phyloP scores from a whole-genome alignment of 495 filamentous ascomycete genomes.

The Peziza echinospora region DNA sequence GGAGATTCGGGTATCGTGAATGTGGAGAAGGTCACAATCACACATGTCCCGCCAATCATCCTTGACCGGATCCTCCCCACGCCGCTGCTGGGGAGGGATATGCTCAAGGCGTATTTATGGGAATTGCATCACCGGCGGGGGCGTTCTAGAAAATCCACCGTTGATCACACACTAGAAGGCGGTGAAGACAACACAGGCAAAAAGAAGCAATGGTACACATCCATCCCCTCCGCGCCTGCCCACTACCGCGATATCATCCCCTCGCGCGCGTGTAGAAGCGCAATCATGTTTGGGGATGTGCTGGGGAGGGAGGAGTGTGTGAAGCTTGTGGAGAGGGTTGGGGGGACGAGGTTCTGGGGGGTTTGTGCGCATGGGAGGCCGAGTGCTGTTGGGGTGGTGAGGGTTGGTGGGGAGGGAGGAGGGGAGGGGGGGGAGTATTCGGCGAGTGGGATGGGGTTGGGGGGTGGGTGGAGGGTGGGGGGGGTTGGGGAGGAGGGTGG shows the following conservation, averaged over 20 bases:
- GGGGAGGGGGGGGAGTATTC: not conserved
- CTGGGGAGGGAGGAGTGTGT: constrained; percentile 44
- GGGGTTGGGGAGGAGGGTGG: constrained; percentile 3
- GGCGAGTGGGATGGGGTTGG: not conserved
- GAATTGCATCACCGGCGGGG: constrained; percentile 26
- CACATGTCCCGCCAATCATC: not conserved
- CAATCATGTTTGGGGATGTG: constrained; percentile 92
- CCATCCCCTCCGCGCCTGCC: constrained; percentile 31
- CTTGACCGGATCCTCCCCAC: not conserved
- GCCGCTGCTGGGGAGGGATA: not conserved
- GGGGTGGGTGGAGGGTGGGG: not conserved
- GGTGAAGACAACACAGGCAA: constrained; percentile 1
- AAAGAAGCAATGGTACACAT: not conserved
- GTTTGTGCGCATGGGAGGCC: constrained; percentile 79
- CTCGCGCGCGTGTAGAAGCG: constrained; percentile 69
- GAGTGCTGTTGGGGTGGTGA: constrained; percentile 55
- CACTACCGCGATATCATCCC: constrained; percentile 72
- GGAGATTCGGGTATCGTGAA: too few species aligned
- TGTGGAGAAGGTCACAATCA: not conserved
- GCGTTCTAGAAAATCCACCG: not conserved
- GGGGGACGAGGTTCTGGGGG: constrained; percentile 62
- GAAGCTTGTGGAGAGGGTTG: constrained; percentile 31
- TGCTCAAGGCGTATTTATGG: not conserved
- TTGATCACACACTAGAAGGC: not conserved
- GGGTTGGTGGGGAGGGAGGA: not conserved